Conservation (phyloP, 2,329 filamentous ascomycete genomes). For the Cladophialophora psammophila region DNA sequence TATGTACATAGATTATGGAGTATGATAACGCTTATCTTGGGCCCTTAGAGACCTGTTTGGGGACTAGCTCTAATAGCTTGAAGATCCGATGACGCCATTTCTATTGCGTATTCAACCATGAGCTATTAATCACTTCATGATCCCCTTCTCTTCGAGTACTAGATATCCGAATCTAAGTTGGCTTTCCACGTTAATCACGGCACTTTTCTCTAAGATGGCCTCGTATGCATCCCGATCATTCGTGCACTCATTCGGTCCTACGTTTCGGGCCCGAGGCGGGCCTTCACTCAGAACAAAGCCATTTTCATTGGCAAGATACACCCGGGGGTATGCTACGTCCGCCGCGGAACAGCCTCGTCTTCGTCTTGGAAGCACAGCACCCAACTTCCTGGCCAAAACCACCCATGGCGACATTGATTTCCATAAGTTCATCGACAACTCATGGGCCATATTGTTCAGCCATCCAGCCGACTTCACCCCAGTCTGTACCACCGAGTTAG, state of each 20-base stretch:
- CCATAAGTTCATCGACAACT: conserved; percentile 73
- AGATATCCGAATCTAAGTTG: neutral
- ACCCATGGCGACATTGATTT: conserved; percentile 72
- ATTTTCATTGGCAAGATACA: conserved; percentile 8
- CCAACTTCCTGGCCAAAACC: conserved; percentile 73
- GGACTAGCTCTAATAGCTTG: neutral
- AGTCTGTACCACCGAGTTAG: conserved; percentile 94
- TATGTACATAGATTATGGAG: too few species aligned
- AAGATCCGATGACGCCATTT: neutral
- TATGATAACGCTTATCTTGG: too few species aligned
- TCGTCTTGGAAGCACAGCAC: conserved; percentile 70
- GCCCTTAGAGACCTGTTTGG: neutral
- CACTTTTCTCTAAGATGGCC: conserved; percentile 1
- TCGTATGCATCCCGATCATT: conserved; percentile 22
- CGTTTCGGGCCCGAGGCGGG: conserved; percentile 8
- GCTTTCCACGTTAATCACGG: neutral
- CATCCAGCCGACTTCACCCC: conserved; percentile 86
- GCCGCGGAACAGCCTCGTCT: conserved; percentile 57
- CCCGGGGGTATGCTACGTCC: conserved; percentile 26
- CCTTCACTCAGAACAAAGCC: neutral
- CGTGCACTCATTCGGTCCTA: conserved; percentile 17
- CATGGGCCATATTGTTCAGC: conserved; percentile 74
- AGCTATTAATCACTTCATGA: neutral
- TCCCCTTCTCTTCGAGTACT: neutral
- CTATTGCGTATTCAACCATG: neutral